A percentile compares a stretch with the other conserved stretches of the same genome.
These are phyloP conservation scores for Effrenium voratum DNA, from an alignment of 73 alveolate species.

Conservation along the genomic window DNA sequence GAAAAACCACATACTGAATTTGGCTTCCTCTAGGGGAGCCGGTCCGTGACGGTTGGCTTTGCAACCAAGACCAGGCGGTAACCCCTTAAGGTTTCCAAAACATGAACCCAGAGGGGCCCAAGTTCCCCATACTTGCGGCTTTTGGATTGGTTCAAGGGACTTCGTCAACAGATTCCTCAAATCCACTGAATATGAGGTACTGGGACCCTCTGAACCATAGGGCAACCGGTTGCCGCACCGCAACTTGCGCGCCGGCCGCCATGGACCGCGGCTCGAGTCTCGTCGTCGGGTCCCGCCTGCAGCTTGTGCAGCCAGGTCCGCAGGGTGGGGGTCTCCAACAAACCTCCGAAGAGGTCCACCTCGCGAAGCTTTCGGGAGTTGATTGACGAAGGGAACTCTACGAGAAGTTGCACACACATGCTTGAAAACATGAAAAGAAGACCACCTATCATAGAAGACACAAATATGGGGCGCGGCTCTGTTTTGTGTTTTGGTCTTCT, in stretches of 20 bases:
- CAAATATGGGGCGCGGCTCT: no score
- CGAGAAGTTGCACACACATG: not conserved
- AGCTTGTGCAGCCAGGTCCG: slow-evolving; percentile 57
- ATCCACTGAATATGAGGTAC: no score
- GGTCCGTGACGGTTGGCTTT: no score
- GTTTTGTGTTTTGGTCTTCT: no score
- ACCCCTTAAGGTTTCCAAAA: no score
- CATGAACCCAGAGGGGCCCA: not conserved
- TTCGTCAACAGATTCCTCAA: not conserved
- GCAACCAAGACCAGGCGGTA: no score
- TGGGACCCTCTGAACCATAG: not conserved
- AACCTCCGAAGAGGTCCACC: slow-evolving; percentile 19
- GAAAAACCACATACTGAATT: no score
- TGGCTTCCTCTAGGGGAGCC: no score
- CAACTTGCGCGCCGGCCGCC: not conserved
- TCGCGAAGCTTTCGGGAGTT: not conserved
- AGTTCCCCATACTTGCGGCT: not conserved
- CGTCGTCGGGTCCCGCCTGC: slow-evolving; percentile 8
- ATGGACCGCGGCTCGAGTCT: not conserved
- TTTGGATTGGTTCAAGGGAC: not conserved
- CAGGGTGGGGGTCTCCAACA: slow-evolving; percentile 45
- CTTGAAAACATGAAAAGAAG: not conserved
- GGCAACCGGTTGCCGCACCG: not conserved
- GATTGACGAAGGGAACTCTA: not conserved
- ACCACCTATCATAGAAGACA: no score